Evolutionary conservation across 2,329 filamentous ascomycete genomes (phyloP), one percentile per base, ranked within the genome.

Genomic region (Cyanodermella asteris): DNA sequence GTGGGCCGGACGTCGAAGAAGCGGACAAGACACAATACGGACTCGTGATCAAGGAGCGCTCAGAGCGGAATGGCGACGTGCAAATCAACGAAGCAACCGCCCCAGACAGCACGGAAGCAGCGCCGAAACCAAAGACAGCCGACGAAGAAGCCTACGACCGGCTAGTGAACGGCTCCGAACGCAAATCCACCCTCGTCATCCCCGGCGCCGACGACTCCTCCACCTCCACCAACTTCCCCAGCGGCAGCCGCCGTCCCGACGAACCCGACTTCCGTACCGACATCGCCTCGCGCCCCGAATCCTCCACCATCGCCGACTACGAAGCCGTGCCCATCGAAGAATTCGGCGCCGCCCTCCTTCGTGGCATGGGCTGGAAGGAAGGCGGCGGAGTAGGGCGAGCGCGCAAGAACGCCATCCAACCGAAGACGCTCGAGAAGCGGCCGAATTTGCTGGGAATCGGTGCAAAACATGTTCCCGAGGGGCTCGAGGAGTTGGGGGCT

Each of bases 321-420:
- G 72, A 75, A 30, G 70, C 73, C 8, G 73, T 91, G 32, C 84
- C 87, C 0, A 80, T 94, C 10, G 84, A 93, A 37, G 81, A 93
- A 38, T 97, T 94, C 36, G 87, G 87, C 6, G 75, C 81, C 11
- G 81, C 82, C 1, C 59, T 94, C 34, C 59, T 97, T 18, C 69
- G 82, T 16, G 81, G 82, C 7, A 93, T 94, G 76, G 87, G 87
- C 6, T 93, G 84, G 82, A 81, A 93, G 40, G 66, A 70, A 34
- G 67, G 60, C 11, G 57, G 66, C 33, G 50, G 54, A 19, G 56
- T 68, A 25, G 55, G 72, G 51, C 46, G 40, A 33, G 63, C 68
- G 27, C 54, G 59, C 32, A 50, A 56, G 23, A 60, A 57, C 2
- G 46, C 55, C 3, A 57, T 51, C 5, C 74, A 74, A 35, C 57